A percentile compares a stretch with the other conserved stretches of the same genome.
Evolutionary conservation across 1,284 basidiomycete species (phyloP).

Genomic region (Gomphus sp.): DNA sequence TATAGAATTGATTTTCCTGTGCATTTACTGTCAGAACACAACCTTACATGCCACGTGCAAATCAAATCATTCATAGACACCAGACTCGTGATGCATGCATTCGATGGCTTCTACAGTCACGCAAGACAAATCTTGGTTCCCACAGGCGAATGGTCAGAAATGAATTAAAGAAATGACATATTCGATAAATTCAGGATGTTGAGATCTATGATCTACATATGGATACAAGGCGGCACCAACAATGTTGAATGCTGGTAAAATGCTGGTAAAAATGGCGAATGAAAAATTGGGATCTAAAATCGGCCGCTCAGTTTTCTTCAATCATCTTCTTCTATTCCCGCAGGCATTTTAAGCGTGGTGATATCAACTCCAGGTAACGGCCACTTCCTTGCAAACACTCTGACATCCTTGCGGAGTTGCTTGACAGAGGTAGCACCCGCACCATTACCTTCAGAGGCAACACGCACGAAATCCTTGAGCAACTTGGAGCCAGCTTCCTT

Average conservation of each 20-base stretch:
- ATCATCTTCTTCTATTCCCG: constrained; percentile 53
- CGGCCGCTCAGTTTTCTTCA: background rate
- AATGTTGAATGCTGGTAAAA: no score
- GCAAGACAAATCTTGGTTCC: no score
- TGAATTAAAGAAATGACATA: background rate
- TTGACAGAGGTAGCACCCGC: constrained; percentile 65
- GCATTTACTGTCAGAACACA: no score
- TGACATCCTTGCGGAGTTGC: constrained; percentile 67
- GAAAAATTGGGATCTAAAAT: background rate
- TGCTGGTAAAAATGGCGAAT: background rate
- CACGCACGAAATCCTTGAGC: constrained; percentile 91
- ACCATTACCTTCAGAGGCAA: constrained; percentile 64
- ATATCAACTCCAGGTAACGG: constrained; percentile 90
- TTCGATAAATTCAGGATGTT: constrained; percentile 2
- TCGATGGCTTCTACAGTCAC: no score
- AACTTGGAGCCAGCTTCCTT: constrained; percentile 93
- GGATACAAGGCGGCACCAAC: constrained; percentile 8
- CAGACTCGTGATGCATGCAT: no score
- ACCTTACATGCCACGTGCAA: no score
- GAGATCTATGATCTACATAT: constrained; percentile 8
- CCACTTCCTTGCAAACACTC: constrained; percentile 76
- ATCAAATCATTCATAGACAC: no score
- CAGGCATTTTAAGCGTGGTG: constrained; percentile 49
- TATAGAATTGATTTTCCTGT: no score
- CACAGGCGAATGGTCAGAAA: no score